A percentile compares a stretch with the other conserved stretches of the same genome.
These are phyloP conservation scores for Blastocystis sp. DNA, from an alignment of 352 stramenopile species.

Conservation along the genomic window DNA sequence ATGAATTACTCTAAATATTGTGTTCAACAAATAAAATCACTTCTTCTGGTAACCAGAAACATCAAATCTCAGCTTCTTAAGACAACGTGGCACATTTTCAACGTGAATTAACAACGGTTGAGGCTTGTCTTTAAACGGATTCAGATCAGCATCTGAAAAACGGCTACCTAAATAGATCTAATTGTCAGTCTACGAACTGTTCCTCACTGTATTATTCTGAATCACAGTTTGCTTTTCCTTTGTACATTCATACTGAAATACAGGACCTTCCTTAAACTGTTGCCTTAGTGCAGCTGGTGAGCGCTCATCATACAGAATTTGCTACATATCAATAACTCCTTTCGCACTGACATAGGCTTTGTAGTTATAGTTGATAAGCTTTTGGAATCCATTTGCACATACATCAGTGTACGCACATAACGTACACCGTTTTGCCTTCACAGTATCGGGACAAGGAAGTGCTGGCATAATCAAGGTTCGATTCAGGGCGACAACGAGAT, in stretches of 20 bases:
- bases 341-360: not conserved
- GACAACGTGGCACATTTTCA: not conserved
- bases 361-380: conserved; percentile 3
- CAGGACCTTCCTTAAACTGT: not conserved
- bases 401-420: conserved; percentile 8
- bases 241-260: not conserved
- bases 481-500: not conserved
- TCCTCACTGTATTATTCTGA: conserved; percentile 6
- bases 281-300: not conserved
- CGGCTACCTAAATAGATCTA: not conserved
- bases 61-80: not conserved
- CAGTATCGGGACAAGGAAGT: not conserved
- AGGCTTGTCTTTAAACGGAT: not conserved
- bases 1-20: not conserved
- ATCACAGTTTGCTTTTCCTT: not conserved
- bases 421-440: not conserved
- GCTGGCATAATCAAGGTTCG: conserved; percentile 45
- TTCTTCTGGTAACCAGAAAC: not conserved
- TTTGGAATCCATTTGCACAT: conserved; percentile 28
- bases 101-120: not conserved
- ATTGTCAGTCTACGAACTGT: not conserved
- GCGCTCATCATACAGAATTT: conserved; percentile 51
- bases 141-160: not conserved
- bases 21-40: not conserved
- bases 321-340: not conserved